phyloP scores from a whole-genome alignment of 352 stramenopile species.

The Aphanomyces invadans region DNA sequence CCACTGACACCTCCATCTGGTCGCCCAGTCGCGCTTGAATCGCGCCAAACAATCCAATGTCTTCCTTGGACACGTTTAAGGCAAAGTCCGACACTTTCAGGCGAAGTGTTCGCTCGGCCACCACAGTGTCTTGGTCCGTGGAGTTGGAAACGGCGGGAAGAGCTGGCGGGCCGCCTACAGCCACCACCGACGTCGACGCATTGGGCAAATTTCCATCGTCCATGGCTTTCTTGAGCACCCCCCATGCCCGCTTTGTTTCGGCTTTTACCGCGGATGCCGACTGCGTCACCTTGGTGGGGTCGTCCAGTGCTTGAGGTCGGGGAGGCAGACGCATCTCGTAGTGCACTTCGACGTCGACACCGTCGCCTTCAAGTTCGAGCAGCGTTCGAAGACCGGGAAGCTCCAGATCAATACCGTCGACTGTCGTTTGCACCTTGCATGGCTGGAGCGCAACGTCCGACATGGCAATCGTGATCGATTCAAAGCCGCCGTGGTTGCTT shows the following conservation, averaged over 20 bases:
- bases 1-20: constrained; percentile 58
- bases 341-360: constrained; percentile 66
- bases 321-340: constrained; percentile 47
- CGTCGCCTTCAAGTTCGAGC: constrained; percentile 79
- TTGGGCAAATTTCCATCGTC: constrained; percentile 7
- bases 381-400: constrained; percentile 66
- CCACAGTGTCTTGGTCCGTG: neutral
- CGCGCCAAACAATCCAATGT: constrained; percentile 72
- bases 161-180: neutral
- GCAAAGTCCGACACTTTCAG: constrained; percentile 82
- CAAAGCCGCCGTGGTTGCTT: constrained; percentile 44
- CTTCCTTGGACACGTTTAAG: constrained; percentile 70
- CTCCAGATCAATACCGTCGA: constrained; percentile 68
- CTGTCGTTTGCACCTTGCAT: constrained; percentile 50
- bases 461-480: constrained; percentile 66
- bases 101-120: constrained; percentile 51
- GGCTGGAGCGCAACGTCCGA: constrained; percentile 73
- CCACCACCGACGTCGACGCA: neutral
- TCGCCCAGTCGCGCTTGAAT: constrained; percentile 59
- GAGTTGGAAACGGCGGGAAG: neutral
- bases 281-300: constrained; percentile 15
- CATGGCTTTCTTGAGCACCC: constrained; percentile 8
- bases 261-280: constrained; percentile 27
- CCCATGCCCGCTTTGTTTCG: constrained; percentile 12
- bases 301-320: constrained; percentile 29